Conservation (phyloP, 192 early-diverging fungal species). For the Coemansia interrupta region DNA sequence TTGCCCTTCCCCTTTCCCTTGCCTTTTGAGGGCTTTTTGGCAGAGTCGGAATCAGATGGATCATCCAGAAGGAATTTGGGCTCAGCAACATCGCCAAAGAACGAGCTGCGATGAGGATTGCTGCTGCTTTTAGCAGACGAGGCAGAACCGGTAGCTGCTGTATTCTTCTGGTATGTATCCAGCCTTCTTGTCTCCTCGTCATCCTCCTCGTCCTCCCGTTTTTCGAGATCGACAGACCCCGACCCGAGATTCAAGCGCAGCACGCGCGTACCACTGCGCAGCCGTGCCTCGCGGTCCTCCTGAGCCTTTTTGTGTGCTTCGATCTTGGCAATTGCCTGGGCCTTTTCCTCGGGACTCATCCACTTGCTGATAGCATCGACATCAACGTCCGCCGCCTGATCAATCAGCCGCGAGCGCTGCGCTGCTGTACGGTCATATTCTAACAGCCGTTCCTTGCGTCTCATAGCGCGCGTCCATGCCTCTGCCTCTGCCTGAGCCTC, state of each 20-base stretch:
- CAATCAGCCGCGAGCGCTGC: constrained; percentile 49
- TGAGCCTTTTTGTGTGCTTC: constrained; percentile 1
- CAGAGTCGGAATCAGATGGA: constrained; percentile 1
- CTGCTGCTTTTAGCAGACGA: constrained; percentile 1
- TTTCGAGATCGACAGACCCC: constrained; percentile 13
- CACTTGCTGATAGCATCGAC: constrained; percentile 35
- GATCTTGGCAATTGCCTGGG: constrained; percentile 15
- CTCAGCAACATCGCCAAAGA: constrained; percentile 11
- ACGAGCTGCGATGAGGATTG: constrained; percentile 33
- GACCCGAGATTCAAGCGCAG: constrained; percentile 29
- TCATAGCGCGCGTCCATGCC: constrained; percentile 37
- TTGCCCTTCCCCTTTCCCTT: background rate
- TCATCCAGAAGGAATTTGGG: constrained; percentile 32
- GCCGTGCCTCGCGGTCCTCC: constrained; percentile 26
- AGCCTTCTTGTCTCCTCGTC: background rate
- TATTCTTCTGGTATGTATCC: background rate
- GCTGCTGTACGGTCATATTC: constrained; percentile 52
- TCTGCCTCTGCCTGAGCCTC: constrained; percentile 21
- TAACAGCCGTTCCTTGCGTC: constrained; percentile 45
- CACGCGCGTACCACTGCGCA: constrained; percentile 42
- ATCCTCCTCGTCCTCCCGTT: constrained; percentile 3
- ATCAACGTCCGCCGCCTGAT: constrained; percentile 44
- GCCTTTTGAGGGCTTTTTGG: constrained; percentile 6
- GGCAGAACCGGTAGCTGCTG: background rate
- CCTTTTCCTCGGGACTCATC: constrained; percentile 47